phyloP scores from a whole-genome alignment of 2,329 filamentous ascomycete species.

The Sporothrix brunneoviolacea region DNA sequence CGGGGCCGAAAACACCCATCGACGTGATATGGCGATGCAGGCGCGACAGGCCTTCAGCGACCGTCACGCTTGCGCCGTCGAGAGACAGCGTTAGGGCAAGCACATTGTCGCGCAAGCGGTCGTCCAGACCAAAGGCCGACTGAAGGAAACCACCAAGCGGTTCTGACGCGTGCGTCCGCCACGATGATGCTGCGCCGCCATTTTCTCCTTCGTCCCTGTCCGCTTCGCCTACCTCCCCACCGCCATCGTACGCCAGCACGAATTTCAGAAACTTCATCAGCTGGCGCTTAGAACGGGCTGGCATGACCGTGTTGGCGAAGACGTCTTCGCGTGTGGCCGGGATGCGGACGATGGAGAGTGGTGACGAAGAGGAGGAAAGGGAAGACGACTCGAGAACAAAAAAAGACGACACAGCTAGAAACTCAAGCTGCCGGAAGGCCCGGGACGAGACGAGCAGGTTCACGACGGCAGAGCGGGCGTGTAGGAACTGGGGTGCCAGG shows the following conservation, averaged over 20 bases:
- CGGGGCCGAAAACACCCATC: constrained; percentile 79
- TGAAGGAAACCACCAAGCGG: constrained; percentile 54
- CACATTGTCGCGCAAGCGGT: constrained; percentile 56
- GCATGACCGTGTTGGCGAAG: constrained; percentile 69
- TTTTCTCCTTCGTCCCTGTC: constrained; percentile 28
- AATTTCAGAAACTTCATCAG: constrained; percentile 94
- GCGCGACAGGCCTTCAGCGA: constrained; percentile 59
- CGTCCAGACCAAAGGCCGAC: constrained; percentile 59
- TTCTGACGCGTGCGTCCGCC: constrained; percentile 48
- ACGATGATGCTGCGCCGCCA: constrained; percentile 28
- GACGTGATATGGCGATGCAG: constrained; percentile 78
- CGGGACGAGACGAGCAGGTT: constrained; percentile 80
- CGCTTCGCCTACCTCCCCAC: constrained; percentile 24
- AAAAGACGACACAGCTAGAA: constrained; percentile 87
- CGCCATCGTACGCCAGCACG: constrained; percentile 56
- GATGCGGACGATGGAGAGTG: constrained; percentile 54
- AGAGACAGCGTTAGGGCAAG: constrained; percentile 67
- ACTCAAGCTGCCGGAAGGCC: constrained; percentile 84
- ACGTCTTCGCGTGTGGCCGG: constrained; percentile 89
- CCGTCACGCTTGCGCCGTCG: constrained; percentile 50
- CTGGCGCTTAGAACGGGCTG: constrained; percentile 72
- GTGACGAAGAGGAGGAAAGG: not conserved
- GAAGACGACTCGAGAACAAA: constrained; percentile 56
- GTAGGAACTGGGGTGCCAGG: constrained; percentile 79
- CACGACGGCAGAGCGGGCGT: constrained; percentile 72